Conservation (phyloP, 108 stramenopile genomes). For the Aurantiochytrium sp. region DNA sequence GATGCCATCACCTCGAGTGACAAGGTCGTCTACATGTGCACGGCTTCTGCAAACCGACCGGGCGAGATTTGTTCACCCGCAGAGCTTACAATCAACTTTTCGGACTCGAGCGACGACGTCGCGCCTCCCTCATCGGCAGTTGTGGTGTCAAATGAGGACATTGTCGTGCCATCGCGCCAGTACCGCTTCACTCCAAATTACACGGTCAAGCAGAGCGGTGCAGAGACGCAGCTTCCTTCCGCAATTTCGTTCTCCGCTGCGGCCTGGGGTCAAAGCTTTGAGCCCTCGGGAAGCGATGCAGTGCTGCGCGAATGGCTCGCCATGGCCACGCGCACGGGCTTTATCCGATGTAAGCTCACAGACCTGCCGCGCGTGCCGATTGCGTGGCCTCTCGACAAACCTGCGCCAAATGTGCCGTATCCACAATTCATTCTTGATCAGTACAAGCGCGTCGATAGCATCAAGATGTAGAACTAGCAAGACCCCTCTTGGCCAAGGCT, state of each 20-base stretch:
- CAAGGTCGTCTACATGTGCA: background rate
- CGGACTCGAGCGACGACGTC: background rate
- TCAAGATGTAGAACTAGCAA: background rate
- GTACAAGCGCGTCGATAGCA: background rate
- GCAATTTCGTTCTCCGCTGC: background rate
- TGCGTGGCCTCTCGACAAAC: background rate
- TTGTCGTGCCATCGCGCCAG: background rate
- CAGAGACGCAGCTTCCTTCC: background rate
- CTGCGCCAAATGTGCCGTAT: background rate
- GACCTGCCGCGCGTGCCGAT: background rate
- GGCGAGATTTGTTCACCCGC: background rate
- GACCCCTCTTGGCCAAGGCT: too few relatives aligned
- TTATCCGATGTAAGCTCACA: background rate
- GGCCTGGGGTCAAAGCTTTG: background rate
- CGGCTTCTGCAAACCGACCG: background rate
- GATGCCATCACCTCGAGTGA: background rate
- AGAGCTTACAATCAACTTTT: background rate
- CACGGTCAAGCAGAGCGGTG: background rate
- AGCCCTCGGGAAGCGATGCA: background rate
- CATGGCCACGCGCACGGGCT: background rate
- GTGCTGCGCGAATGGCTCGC: background rate
- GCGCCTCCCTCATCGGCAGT: background rate
- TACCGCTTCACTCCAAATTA: background rate
- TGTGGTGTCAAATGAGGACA: background rate
- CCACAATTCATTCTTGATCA: background rate